Conservation (phyloP, 345 rosid genomes). For the Crucihimalaya himalaica region DNA sequence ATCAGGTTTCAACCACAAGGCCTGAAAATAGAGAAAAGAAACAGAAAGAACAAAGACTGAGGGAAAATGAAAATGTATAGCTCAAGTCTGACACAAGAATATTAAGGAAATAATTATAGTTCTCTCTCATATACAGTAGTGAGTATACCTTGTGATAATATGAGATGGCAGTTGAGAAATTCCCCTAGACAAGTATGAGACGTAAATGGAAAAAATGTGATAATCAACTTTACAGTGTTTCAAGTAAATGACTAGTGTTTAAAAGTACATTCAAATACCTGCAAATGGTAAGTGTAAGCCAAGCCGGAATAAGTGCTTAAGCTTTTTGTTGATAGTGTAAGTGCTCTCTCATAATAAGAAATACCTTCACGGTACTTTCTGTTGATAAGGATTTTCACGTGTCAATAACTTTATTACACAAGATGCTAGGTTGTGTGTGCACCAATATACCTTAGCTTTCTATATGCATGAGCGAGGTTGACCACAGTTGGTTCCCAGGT, state of each 20-base stretch:
- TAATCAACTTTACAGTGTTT: neutral
- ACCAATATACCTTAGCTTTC: constrained; percentile 70
- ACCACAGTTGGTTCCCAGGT: constrained; percentile 90
- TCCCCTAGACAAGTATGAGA: constrained; percentile 56
- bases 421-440: neutral
- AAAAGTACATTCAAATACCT: constrained; percentile 49
- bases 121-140: constrained; percentile 5
- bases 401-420: neutral
- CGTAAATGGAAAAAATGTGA: neutral
- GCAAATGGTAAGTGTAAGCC: constrained; percentile 93
- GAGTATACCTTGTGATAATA: constrained; percentile 75
- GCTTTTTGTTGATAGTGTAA: constrained; percentile 74
- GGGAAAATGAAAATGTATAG: neutral
- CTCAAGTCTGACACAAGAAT: neutral
- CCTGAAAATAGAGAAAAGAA: constrained; percentile 47
- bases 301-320: constrained; percentile 94
- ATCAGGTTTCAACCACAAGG: constrained; percentile 76
- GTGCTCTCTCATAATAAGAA: constrained; percentile 77
- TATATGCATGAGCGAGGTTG: constrained; percentile 87
- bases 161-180: constrained; percentile 79
- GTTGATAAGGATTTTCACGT: constrained; percentile 23
- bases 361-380: constrained; percentile 79
- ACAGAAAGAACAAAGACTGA: neutral
- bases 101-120: neutral
- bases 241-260: constrained; percentile 10